These are phyloP conservation scores for Saccharomycopsis guyanensis DNA, from an alignment of 805 yeast genomes.

Conservation along the genomic window DNA sequence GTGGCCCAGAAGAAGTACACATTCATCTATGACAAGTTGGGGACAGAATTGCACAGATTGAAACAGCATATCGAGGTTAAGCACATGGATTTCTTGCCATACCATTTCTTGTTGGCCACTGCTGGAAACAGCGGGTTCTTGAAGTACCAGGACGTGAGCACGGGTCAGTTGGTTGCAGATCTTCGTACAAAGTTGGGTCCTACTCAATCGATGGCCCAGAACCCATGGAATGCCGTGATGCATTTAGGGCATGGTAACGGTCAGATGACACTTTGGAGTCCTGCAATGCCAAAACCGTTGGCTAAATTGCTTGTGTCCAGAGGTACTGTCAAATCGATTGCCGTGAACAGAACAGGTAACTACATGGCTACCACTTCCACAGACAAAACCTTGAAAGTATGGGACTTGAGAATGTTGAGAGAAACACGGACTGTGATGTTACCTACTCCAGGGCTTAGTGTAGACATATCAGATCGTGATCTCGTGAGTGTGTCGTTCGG, in stretches of 20 bases:
- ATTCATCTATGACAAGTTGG: constrained; percentile 84
- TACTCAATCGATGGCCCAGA: constrained; percentile 77
- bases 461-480: constrained; percentile 82
- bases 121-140: constrained; percentile 87
- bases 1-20: constrained; percentile 95
- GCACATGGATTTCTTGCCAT: constrained; percentile 79
- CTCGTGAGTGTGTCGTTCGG: constrained; percentile 90
- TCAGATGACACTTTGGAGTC: constrained; percentile 89
- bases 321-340: constrained; percentile 82
- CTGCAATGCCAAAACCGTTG: constrained; percentile 75
- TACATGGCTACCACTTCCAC: constrained; percentile 93
- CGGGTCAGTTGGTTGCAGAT: constrained; percentile 82
- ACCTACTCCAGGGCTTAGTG: constrained; percentile 79
- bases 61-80: constrained; percentile 86
- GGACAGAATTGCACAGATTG: constrained; percentile 85
- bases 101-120: constrained; percentile 79
- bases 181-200: constrained; percentile 85
- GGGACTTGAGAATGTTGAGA: constrained; percentile 86
- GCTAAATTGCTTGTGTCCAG: constrained; percentile 73
- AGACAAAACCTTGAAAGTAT: constrained; percentile 75
- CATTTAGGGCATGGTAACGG: constrained; percentile 94
- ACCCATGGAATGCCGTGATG: constrained; percentile 93
- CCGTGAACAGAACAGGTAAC: constrained; percentile 84
- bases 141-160: constrained; percentile 91
- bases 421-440: constrained; percentile 50